Evolutionary conservation across 352 stramenopile species (phyloP).

Genomic region (Globisporangium radiosum): DNA sequence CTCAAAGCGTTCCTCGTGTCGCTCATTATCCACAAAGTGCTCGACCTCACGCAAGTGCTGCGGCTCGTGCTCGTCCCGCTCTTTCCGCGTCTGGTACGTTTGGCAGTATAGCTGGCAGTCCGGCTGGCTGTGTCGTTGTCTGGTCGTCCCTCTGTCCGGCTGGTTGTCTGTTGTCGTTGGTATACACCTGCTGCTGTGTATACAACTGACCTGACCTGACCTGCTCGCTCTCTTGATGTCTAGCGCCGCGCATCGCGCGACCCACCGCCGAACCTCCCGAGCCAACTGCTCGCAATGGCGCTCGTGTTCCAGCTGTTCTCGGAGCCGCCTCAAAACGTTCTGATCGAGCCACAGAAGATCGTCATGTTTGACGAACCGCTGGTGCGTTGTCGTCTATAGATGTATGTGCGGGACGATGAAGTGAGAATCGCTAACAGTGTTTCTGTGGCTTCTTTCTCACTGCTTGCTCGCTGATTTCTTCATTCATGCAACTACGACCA

Average conservation of each 20-base stretch:
- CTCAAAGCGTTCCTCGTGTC: constrained; percentile 82
- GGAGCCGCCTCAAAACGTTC: constrained; percentile 72
- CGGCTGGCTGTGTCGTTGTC: no score
- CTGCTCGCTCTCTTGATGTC: no score
- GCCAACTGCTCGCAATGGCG: constrained; percentile 76
- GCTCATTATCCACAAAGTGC: constrained; percentile 75
- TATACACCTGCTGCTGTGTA: constrained; percentile 6
- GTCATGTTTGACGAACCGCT: constrained; percentile 86
- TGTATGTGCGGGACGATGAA: no score
- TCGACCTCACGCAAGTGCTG: constrained; percentile 80
- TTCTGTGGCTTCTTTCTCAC: constrained; percentile 1
- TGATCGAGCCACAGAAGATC: constrained; percentile 69
- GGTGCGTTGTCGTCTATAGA: constrained; percentile 27
- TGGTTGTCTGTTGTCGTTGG: background rate
- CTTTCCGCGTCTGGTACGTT: constrained; percentile 61
- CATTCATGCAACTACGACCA: no score
- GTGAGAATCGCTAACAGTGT: background rate
- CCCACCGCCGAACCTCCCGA: constrained; percentile 67
- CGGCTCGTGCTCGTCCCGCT: constrained; percentile 77
- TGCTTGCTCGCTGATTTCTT: no score
- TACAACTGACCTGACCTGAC: background rate
- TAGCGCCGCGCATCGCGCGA: constrained; percentile 63
- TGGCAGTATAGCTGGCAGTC: background rate
- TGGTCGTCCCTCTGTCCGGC: no score
- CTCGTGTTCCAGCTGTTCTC: constrained; percentile 83